These are phyloP conservation scores for Globisporangium solare DNA, from an alignment of 352 stramenopile species.

Conservation along the genomic window DNA sequence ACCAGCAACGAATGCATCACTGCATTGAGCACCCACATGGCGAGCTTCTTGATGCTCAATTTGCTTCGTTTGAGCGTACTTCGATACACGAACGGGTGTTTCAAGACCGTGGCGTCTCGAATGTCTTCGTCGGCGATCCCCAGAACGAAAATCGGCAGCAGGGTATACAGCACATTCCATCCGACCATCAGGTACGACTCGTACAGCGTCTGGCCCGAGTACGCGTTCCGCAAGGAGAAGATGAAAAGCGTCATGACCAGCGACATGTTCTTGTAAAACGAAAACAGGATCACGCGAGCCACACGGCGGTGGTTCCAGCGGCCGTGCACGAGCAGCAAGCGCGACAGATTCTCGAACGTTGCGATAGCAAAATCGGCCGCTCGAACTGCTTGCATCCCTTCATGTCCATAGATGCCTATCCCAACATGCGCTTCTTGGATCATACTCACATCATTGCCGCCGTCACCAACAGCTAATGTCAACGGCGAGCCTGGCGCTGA, in stretches of 20 bases:
- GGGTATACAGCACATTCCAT: constrained; percentile 95
- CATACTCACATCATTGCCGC: constrained; percentile 99
- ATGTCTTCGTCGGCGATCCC: constrained; percentile 84
- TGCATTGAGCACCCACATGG: constrained; percentile 69
- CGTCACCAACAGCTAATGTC: constrained; percentile 97
- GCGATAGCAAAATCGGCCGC: constrained; percentile 83
- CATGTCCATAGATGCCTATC: constrained; percentile 97
- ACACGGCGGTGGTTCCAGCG: constrained; percentile 85
- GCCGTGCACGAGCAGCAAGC: constrained; percentile 74
- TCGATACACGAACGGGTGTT: constrained; percentile 79
- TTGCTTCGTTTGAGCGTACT: constrained; percentile 58
- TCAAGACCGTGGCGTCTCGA: constrained; percentile 56
- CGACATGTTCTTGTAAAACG: constrained; percentile 90
- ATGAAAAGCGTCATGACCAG: constrained; percentile 94
- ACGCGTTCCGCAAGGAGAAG: constrained; percentile 83
- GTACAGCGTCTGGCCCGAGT: constrained; percentile 89
- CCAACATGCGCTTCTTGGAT: constrained; percentile 99
- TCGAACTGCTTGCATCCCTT: constrained; percentile 90
- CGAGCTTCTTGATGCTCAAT: constrained; percentile 51
- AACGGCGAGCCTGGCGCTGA: constrained; percentile 55
- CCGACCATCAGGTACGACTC: constrained; percentile 88
- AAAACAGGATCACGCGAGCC: constrained; percentile 79
- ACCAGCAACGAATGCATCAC: constrained; percentile 70
- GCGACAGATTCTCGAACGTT: constrained; percentile 75
- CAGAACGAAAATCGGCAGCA: constrained; percentile 91